phyloP scores from a whole-genome alignment of 2,329 filamentous ascomycete species.

The Lecanoromycetidae sp. region DNA sequence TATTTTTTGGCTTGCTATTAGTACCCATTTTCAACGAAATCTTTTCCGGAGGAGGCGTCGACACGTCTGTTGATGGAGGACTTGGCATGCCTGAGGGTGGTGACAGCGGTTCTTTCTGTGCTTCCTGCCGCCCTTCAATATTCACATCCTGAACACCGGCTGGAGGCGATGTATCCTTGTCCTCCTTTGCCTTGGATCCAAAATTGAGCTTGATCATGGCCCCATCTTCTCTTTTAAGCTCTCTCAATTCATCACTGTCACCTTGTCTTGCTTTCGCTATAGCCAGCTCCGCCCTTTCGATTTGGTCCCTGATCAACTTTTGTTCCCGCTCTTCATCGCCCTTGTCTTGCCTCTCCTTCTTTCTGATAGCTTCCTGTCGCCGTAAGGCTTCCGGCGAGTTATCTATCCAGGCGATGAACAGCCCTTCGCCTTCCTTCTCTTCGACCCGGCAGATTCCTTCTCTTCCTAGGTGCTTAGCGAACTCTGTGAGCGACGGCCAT shows the following conservation, averaged over 20 bases:
- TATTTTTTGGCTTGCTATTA: slow-evolving; percentile 59
- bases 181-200: slow-evolving; percentile 7
- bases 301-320: slow-evolving; percentile 69
- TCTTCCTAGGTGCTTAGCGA: slow-evolving; percentile 71
- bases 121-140: background rate
- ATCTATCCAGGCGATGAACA: slow-evolving; percentile 85
- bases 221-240: slow-evolving; percentile 65
- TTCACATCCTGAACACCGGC: background rate
- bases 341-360: slow-evolving; percentile 76
- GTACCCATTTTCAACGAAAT: slow-evolving; percentile 55
- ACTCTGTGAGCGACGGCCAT: slow-evolving; percentile 80
- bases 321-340: slow-evolving; percentile 86
- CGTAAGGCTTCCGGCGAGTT: slow-evolving; percentile 75
- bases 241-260: slow-evolving; percentile 55
- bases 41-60: slow-evolving; percentile 23
- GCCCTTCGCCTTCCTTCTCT: slow-evolving; percentile 65
- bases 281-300: slow-evolving; percentile 44
- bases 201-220: slow-evolving; percentile 32
- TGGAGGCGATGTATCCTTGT: slow-evolving; percentile 21
- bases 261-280: slow-evolving; percentile 41
- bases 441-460: slow-evolving; percentile 85
- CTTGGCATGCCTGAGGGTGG: slow-evolving; percentile 16
- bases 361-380: slow-evolving; percentile 65
- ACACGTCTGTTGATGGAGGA: slow-evolving; percentile 17
- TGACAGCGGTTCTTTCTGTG: slow-evolving; percentile 15